phyloP scores from a whole-genome alignment of 208 protist genomes.

The Leptomonas pyrrhocoris region DNA sequence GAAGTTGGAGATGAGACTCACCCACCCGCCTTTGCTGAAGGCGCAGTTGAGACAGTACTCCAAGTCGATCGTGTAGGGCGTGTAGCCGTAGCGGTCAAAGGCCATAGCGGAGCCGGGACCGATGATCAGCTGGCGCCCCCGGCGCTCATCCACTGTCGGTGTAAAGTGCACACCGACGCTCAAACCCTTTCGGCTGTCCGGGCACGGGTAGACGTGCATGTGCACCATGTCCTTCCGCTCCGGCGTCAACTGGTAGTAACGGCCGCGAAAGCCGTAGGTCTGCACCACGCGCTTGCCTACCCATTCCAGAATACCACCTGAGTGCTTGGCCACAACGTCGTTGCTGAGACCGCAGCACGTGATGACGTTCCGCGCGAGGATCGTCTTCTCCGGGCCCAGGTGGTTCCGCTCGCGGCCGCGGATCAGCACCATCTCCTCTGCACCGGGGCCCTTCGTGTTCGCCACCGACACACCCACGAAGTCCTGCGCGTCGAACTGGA shows the following conservation, averaged over 20 bases:
- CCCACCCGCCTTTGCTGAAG: slow-evolving; percentile 77
- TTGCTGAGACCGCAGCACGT: slow-evolving; percentile 87
- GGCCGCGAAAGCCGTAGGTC: slow-evolving; percentile 82
- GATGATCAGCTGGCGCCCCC: slow-evolving; percentile 79
- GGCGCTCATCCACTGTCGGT: slow-evolving; percentile 74
- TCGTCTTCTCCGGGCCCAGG: slow-evolving; percentile 68
- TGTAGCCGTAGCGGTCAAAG: slow-evolving; percentile 86
- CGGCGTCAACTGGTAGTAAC: slow-evolving; percentile 79
- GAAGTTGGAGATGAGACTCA: slow-evolving; percentile 63
- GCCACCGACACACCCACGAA: slow-evolving; percentile 65
- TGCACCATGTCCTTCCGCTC: slow-evolving; percentile 63
- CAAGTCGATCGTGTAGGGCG: slow-evolving; percentile 69
- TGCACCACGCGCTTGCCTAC: slow-evolving; percentile 67
- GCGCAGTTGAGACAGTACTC: slow-evolving; percentile 74
- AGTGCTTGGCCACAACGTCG: slow-evolving; percentile 66
- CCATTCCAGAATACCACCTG: slow-evolving; percentile 46
- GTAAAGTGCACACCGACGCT: slow-evolving; percentile 89
- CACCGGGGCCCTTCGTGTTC: slow-evolving; percentile 18
- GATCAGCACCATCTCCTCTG: slow-evolving; percentile 76
- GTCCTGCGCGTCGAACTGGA: slow-evolving; percentile 75
- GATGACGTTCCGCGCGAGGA: slow-evolving; percentile 75
- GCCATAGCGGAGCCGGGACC: slow-evolving; percentile 79
- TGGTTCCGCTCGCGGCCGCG: slow-evolving; percentile 77
- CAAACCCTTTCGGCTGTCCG: slow-evolving; percentile 59
- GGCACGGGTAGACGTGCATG: slow-evolving; percentile 81